Percentiles rank a stretch among this genome's conserved stretches.
Evolutionary conservation across 2,329 filamentous ascomycete species (phyloP).

Genomic region (Phoma herbarum): DNA sequence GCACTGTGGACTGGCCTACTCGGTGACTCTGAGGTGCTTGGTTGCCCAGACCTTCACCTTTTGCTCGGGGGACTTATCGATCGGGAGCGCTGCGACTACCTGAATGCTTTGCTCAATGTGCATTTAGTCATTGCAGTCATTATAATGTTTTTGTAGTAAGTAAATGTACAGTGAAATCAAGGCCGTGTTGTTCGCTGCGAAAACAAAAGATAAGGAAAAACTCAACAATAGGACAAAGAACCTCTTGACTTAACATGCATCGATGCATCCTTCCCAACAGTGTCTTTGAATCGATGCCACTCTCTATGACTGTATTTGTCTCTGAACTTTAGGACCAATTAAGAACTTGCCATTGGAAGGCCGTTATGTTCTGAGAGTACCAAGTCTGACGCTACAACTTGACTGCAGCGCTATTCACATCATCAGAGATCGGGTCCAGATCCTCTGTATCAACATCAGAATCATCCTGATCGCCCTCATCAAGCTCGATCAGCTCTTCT

Average conservation of each 20-base stretch:
- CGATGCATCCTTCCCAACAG: not conserved
- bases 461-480: not conserved
- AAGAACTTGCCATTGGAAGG: not conserved
- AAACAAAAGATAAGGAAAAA: no score
- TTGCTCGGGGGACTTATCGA: not conserved
- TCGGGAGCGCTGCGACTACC: not conserved
- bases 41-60: not conserved
- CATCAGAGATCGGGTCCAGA: not conserved
- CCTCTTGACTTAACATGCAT: not conserved
- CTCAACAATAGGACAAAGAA: not conserved
- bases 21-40: not conserved
- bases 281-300: no score
- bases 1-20: not conserved
- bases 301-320: no score
- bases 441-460: not conserved
- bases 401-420: not conserved
- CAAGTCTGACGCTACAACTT: conserved; percentile 1
- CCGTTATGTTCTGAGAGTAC: not conserved
- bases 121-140: not conserved
- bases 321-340: no score
- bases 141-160: not conserved
- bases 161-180: no score
- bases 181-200: no score
- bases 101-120: not conserved
- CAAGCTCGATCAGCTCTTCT: not conserved